These are phyloP conservation scores for Exophiala phaeomuriformis DNA, from an alignment of 2,329 filamentous ascomycete genomes.

Conservation along the genomic window DNA sequence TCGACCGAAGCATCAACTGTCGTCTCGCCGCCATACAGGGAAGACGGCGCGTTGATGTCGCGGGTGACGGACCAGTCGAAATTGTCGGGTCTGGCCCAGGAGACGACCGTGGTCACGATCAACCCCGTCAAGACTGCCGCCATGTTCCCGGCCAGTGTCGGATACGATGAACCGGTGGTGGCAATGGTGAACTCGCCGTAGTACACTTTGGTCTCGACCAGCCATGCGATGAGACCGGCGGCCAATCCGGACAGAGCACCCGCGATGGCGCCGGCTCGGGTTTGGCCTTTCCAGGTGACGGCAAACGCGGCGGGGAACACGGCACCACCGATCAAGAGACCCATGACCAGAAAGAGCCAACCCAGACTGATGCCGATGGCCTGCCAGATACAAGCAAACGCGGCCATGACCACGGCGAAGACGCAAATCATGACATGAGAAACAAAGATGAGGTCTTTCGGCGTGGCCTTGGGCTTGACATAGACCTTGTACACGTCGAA, in stretches of 20 bases:
- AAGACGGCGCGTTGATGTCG: constrained; percentile 63
- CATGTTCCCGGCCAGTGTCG: constrained; percentile 56
- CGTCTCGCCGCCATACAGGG: background rate
- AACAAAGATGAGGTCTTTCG: constrained; percentile 69
- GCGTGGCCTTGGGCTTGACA: constrained; percentile 67
- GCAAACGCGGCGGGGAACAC: constrained; percentile 77
- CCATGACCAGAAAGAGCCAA: constrained; percentile 46
- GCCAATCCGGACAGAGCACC: constrained; percentile 62
- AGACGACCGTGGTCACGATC: constrained; percentile 66
- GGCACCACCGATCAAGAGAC: constrained; percentile 80
- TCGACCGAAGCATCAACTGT: too few species aligned
- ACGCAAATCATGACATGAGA: constrained; percentile 64
- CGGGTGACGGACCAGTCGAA: constrained; percentile 67
- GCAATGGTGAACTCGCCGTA: constrained; percentile 61
- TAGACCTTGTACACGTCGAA: constrained; percentile 87
- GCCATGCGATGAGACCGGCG: constrained; percentile 65
- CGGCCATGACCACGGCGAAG: constrained; percentile 75
- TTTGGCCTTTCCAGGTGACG: constrained; percentile 72
- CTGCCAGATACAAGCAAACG: constrained; percentile 32
- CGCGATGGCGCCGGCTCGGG: constrained; percentile 63
- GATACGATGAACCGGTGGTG: constrained; percentile 63
- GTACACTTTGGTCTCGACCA: constrained; percentile 64
- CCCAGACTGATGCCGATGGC: constrained; percentile 10
- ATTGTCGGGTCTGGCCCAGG: constrained; percentile 70
- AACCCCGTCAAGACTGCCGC: constrained; percentile 69